phyloP scores from a whole-genome alignment of 225 moss, liverwort and hornwort species.

The Pleurozium schreberi region DNA sequence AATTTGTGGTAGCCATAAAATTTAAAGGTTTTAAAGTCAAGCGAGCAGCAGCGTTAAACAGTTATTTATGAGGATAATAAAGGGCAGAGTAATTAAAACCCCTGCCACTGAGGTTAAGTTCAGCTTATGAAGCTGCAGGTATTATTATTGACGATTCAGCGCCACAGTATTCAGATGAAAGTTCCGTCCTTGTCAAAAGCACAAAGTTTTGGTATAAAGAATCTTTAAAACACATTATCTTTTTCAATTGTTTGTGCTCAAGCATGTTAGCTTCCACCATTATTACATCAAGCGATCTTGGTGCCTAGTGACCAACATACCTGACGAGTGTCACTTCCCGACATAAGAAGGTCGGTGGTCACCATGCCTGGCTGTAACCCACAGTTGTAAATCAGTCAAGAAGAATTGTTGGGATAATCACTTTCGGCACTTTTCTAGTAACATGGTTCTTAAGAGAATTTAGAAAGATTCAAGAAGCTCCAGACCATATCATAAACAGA shows the following conservation, averaged over 20 bases:
- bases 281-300: not conserved
- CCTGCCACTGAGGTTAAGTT: not conserved
- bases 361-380: conserved; percentile 92
- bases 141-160: not conserved
- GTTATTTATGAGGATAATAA: not conserved
- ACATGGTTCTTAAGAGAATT: not conserved
- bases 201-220: not conserved
- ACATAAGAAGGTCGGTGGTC: conserved; percentile 95
- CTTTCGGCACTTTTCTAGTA: not conserved
- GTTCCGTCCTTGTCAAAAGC: not conserved
- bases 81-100: not conserved
- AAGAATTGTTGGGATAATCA: not conserved
- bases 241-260: not conserved
- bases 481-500: not conserved
- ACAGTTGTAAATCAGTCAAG: not conserved
- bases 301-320: conserved; percentile 8
- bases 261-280: not conserved
- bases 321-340: conserved; percentile 75
- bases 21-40: too few species aligned
- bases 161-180: not conserved
- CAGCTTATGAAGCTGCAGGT: not conserved
- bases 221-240: not conserved
- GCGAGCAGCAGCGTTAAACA: not conserved
- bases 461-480: not conserved
- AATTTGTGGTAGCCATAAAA: too few species aligned